Percentiles rank a stretch among this genome's conserved stretches.
phyloP scores from a whole-genome alignment of 2,329 filamentous ascomycete species.

The Colletotrichum sp. region DNA sequence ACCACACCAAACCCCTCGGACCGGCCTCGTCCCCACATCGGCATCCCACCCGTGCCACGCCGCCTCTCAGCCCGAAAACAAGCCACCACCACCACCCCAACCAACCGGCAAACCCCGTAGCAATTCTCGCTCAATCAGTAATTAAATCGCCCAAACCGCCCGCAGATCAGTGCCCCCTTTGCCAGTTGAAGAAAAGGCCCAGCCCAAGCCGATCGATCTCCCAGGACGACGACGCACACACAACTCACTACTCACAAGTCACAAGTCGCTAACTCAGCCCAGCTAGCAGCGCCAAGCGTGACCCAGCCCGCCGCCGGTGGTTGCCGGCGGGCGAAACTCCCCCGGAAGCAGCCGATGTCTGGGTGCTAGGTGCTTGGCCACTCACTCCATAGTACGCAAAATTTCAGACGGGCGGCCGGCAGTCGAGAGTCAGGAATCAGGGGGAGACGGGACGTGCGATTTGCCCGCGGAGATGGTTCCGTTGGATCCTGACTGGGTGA shows the following conservation, averaged over 20 bases:
- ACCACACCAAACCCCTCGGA: not conserved
- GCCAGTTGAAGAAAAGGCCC: not conserved
- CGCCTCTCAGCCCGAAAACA: not conserved
- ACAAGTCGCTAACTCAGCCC: not conserved
- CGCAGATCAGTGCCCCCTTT: not conserved
- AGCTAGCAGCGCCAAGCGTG: not conserved
- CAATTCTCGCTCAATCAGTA: not conserved
- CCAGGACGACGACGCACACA: not conserved
- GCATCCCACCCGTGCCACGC: not conserved
- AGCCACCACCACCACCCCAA: not conserved
- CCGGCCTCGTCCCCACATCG: not conserved
- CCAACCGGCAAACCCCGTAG: not conserved
- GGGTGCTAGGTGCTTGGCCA: not conserved
- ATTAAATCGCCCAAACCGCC: not conserved
- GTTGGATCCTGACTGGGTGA: not conserved
- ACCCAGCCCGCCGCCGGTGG: not conserved
- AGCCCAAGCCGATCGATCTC: not conserved
- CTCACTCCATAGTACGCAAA: not conserved
- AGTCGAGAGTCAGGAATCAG: not conserved
- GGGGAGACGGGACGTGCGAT: not conserved
- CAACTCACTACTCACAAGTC: not conserved
- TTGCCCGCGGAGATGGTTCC: not conserved
- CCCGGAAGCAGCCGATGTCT: not conserved
- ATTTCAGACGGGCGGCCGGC: not conserved
- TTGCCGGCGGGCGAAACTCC: not conserved